Evolutionary conservation across 495 filamentous ascomycete genomes (phyloP), one percentile per base, ranked within the genome.

Genomic region (Penicillium paradoxum): DNA sequence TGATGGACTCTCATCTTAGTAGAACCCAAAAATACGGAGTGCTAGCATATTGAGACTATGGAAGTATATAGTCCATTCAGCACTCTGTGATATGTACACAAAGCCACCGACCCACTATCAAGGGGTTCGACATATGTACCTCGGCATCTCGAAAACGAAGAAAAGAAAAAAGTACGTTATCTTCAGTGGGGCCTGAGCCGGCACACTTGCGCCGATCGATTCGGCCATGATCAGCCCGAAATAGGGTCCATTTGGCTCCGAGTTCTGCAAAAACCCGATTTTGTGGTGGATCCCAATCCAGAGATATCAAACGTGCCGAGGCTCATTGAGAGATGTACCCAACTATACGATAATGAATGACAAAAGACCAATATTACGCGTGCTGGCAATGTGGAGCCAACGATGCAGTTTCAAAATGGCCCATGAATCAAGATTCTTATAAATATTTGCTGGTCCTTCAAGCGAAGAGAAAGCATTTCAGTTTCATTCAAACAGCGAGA

Each of bases 221-320:
- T 44, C 22, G 19, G 43, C 42, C 32, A 36, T 29, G 18, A 11
- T 5, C 25, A 48, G n/a, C 19, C 45, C 45, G 30, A 48, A 48
- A 48, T 14, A 11, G 37, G 9, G 11, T 36, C 4, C n/a, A 25
- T 32, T n/a, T 9, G 4, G 19, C 10, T 19, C 42, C 24, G 24
- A 17, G n/a, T 15, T 15, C 21, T 37, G 46, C 39, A 19, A 22
- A 47, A 32, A 55, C 14, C 38, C 22, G 24, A 17, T 0, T n/a
- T 21, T 17, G 14, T 4, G 17, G 46, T 58, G 58, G 58, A 46
- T 25, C 46, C 38, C n/a, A 8, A 33, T 24, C 48, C 17, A 40
- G 15, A 55, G 37, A 53, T 19, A 41, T 44, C 38, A 38, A 55
- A 57, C 49, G 37, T 56, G 21, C 58, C 58, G 55, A 57, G 58